phyloP scores from a whole-genome alignment of 2,329 filamentous ascomycete genomes.

The Cercospora citrullina region DNA sequence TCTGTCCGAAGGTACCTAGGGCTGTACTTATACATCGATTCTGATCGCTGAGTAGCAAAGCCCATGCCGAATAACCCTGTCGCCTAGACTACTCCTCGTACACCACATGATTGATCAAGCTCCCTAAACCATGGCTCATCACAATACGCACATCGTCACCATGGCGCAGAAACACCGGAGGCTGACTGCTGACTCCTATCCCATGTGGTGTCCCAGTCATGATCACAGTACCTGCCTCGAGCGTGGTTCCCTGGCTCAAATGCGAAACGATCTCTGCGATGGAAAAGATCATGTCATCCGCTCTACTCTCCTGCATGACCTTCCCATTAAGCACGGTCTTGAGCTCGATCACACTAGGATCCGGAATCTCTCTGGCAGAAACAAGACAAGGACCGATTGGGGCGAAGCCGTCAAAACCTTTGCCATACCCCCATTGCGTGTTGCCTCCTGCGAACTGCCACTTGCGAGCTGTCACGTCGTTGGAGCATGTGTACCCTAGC shows the following conservation, averaged over 20 bases:
- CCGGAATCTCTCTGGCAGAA: conserved; percentile 44
- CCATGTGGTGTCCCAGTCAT: conserved; percentile 51
- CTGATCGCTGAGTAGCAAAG: background rate
- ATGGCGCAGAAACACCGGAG: conserved; percentile 30
- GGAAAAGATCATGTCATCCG: conserved; percentile 41
- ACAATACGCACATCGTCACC: conserved; percentile 28
- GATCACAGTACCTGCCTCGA: conserved; percentile 42
- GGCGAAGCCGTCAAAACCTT: conserved; percentile 59
- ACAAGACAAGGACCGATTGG: conserved; percentile 56
- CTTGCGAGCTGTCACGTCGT: conserved; percentile 57
- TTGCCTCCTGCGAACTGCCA: conserved; percentile 48
- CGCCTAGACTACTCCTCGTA: conserved; percentile 14
- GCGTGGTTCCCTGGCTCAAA: conserved; percentile 43
- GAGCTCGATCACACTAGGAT: conserved; percentile 42
- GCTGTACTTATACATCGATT: background rate
- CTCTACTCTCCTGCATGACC: conserved; percentile 37
- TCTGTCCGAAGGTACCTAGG: background rate
- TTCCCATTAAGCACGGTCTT: conserved; percentile 52
- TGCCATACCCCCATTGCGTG: conserved; percentile 58
- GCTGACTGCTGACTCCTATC: conserved; percentile 36
- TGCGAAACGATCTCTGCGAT: conserved; percentile 19
- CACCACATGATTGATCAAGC: conserved; percentile 17
- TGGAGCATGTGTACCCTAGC: conserved; percentile 56
- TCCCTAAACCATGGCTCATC: conserved; percentile 19
- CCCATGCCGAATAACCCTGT: background rate